These are phyloP conservation scores for Sicyos edulis DNA, from an alignment of 306 rosid genomes.

Conservation along the genomic window DNA sequence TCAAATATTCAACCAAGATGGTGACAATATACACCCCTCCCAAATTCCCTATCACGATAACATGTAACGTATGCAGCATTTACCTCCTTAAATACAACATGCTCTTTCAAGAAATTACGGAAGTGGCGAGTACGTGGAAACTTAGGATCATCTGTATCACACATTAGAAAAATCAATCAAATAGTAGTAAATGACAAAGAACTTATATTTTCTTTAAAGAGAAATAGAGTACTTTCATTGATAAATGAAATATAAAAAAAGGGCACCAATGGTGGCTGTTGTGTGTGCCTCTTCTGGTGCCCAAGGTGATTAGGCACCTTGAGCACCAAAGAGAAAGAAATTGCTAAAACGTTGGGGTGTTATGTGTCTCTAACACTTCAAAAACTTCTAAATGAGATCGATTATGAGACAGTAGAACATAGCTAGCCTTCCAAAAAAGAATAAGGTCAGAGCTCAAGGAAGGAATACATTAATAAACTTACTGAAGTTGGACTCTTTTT, in stretches of 20 bases:
- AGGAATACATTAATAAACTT: no score
- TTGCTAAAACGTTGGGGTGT: no score
- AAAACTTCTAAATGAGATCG: no score
- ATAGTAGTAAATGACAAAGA: neutral
- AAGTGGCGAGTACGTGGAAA: conserved; percentile 50
- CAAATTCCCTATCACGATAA: conserved; percentile 8
- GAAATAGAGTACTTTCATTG: neutral
- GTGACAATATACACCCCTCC: conserved; percentile 14
- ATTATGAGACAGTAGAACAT: no score
- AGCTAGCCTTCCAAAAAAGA: no score
- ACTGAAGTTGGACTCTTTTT: no score
- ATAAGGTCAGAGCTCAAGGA: no score
- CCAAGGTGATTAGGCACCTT: no score
- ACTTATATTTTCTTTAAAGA: neutral
- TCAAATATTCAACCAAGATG: conserved; percentile 3
- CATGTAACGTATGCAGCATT: conserved; percentile 4
- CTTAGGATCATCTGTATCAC: conserved; percentile 82
- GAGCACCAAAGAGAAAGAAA: no score
- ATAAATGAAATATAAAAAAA: neutral
- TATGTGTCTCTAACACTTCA: no score
- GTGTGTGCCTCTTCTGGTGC: no score
- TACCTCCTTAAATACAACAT: conserved; percentile 95
- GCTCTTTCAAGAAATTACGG: conserved; percentile 80
- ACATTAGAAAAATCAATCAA: neutral
- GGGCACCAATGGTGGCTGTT: neutral